Percentiles rank a stretch among this genome's conserved stretches.
phyloP scores from a whole-genome alignment of 495 filamentous ascomycete species.

The Aspergillus campestris region DNA sequence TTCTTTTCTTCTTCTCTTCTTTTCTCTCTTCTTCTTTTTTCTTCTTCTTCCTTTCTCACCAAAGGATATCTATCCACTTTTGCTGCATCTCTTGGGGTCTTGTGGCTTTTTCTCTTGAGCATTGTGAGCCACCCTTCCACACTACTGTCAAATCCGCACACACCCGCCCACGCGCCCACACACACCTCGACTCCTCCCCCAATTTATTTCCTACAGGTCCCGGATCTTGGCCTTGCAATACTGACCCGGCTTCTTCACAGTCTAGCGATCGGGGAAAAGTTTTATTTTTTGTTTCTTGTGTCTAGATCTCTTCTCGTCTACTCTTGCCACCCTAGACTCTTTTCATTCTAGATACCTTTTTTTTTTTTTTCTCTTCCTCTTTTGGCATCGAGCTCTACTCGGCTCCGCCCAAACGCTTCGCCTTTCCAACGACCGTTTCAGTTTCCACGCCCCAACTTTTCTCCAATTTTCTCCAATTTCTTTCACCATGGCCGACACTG shows the following conservation, averaged over 20 bases:
- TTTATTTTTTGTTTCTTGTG: background rate
- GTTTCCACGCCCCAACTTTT: constrained; percentile 11
- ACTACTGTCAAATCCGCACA: background rate
- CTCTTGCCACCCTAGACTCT: constrained; percentile 1
- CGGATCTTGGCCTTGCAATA: constrained; percentile 3
- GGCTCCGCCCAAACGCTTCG: constrained; percentile 3
- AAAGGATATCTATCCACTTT: background rate
- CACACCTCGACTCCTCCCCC: background rate
- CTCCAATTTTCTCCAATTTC: constrained; percentile 10
- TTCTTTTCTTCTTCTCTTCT: constrained; percentile 4
- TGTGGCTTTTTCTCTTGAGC: constrained; percentile 16
- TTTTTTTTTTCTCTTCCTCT: background rate
- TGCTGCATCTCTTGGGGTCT: background rate
- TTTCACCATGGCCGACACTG: constrained; percentile 34
- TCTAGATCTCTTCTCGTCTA: constrained; percentile 6
- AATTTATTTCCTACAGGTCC: background rate
- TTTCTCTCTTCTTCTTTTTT: background rate
- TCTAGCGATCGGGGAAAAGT: constrained; percentile 15
- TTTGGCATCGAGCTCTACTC: background rate
- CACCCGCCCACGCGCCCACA: too few species aligned
- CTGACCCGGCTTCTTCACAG: constrained; percentile 9
- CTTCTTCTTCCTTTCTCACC: background rate
- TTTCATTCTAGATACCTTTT: background rate
- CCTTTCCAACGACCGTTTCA: background rate
- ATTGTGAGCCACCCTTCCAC: constrained; percentile 24